Evolutionary conservation across 352 stramenopile species (phyloP), one percentile per base, ranked within the genome.

Genomic region (Pythium brachiatum): DNA sequence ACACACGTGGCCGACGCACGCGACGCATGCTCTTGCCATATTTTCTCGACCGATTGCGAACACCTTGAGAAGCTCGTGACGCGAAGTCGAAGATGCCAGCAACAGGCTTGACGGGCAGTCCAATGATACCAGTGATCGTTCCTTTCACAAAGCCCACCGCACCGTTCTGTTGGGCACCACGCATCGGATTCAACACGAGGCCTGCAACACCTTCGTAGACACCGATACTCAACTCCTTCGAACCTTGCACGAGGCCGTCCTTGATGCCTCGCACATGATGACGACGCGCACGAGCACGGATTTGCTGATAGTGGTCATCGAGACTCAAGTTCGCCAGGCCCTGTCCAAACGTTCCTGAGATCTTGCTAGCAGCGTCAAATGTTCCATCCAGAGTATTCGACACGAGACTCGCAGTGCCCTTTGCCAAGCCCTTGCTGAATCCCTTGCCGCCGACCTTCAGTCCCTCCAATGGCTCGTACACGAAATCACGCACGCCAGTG

Each of bases 401-500:
- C 48, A 96, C 89, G 25, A 96, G 64, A 81, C 85, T 94, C 13
- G 88, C 86, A 13, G 88, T 94, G 25, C 88, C 88, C 57, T 96
- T 96, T 6, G 88, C 88, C 23, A 96, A 62, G 18, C 88, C 88
- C 60, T 90, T 89, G 57, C 88, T 88, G 54, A 96, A 95, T 12
- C 86, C 83, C 60, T 94, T 92, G 8, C 86, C 86, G 20, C 88
- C 88, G 25, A 92, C 85, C 46, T 96, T 95, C 16, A 97, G 73
- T 31, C 92, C 92, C 69, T 98, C 88, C 20, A 98, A 83, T 18
- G 96, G 95, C 67, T 98, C 96, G 66, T 98, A 98, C 48, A 98
- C 97, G 62, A 99, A 98, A 62, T 98, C 92, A 46, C 92, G 81
- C 38, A 99, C 93, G 47, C 95, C 96, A 25, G 90, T 98, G 41